These are phyloP conservation scores for Myxozyma neotropica DNA, from an alignment of 805 yeast genomes.

Conservation along the genomic window DNA sequence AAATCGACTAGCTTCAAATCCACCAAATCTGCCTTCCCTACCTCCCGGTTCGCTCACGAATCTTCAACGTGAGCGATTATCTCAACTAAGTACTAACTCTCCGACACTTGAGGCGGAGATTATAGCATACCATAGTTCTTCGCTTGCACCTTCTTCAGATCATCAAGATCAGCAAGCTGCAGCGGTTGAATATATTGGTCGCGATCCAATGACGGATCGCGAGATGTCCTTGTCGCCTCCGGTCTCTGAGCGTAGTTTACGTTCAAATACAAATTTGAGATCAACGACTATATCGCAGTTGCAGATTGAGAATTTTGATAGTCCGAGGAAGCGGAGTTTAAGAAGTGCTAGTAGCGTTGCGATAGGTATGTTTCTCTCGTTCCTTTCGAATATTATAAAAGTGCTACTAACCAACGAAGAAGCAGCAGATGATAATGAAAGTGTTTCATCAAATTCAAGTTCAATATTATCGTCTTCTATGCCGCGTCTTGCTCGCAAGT, in stretches of 20 bases:
- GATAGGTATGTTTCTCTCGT: background rate
- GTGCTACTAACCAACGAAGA: background rate
- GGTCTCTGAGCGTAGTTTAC: slow-evolving; percentile 1
- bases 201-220: too few species aligned
- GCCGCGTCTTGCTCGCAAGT: background rate
- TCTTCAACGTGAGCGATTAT: background rate
- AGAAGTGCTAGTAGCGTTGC: too few species aligned
- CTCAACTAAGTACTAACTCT: too few species aligned
- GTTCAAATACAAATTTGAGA: background rate
- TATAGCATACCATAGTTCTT: slow-evolving; percentile 3
- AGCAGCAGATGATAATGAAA: background rate
- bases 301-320: background rate
- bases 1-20: background rate
- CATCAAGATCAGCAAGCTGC: too few species aligned
- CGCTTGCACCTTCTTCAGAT: slow-evolving; percentile 7
- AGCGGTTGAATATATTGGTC: background rate
- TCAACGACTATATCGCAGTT: background rate
- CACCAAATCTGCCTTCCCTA: slow-evolving; percentile 3
- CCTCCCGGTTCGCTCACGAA: background rate
- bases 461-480: background rate
- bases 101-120: background rate
- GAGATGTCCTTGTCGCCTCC: background rate
- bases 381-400: background rate
- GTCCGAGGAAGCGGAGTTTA: background rate
- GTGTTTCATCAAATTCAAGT: background rate